Conservation (phyloP, 169 alveolate genomes). For the Eimeria maxima region DNA sequence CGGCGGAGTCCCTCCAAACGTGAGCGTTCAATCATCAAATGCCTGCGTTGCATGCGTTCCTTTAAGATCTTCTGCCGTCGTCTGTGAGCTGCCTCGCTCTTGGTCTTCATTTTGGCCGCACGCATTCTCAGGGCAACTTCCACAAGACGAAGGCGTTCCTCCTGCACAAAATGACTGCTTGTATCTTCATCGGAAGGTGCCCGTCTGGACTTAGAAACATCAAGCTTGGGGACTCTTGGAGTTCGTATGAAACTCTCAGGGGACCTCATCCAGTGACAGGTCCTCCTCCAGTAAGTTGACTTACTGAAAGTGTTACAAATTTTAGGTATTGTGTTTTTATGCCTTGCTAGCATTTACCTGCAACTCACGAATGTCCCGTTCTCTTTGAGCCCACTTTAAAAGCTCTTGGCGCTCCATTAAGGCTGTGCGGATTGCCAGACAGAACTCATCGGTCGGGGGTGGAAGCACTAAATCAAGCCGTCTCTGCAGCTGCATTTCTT, state of each 20-base stretch:
- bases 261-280: background rate
- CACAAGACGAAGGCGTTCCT: slow-evolving; percentile 40
- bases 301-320: background rate
- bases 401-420: slow-evolving; percentile 94
- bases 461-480: slow-evolving; percentile 94
- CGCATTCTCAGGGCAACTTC: slow-evolving; percentile 43
- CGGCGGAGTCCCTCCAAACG: slow-evolving; percentile 46
- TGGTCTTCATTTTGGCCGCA: background rate
- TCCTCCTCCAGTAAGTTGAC: background rate
- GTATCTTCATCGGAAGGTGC: background rate
- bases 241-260: background rate
- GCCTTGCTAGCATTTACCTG: slow-evolving; percentile 85
- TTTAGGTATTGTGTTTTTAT: background rate
- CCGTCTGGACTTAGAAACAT: background rate
- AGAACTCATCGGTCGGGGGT: slow-evolving; percentile 95
- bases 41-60: slow-evolving; percentile 43
- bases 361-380: slow-evolving; percentile 89
- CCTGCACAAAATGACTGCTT: slow-evolving; percentile 13
- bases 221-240: background rate
- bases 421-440: slow-evolving; percentile 90
- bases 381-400: slow-evolving; percentile 95
- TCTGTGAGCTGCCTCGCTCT: slow-evolving; percentile 55
- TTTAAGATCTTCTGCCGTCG: slow-evolving; percentile 9
- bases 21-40: background rate
- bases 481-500: slow-evolving; percentile 93